These are phyloP conservation scores for Fomitopsis serialis DNA, from an alignment of 768 basidiomycete species.

Conservation along the genomic window DNA sequence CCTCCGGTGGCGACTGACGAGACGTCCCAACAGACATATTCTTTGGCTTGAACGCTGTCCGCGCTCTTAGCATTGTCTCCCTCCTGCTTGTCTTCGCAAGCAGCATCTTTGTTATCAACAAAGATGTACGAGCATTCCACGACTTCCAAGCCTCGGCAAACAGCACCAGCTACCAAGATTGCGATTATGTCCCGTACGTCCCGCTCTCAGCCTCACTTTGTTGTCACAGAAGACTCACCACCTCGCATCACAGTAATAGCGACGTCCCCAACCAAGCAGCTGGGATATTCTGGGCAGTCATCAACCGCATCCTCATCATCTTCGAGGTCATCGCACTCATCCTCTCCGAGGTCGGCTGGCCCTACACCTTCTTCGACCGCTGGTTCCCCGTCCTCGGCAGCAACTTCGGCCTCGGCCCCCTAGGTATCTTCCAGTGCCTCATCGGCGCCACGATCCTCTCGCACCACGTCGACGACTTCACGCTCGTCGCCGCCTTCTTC, in stretches of 20 bases:
- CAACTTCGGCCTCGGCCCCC: slow-evolving; percentile 77
- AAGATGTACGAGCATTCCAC: slow-evolving; percentile 74
- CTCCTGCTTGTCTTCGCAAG: slow-evolving; percentile 77
- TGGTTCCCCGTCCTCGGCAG: slow-evolving; percentile 86
- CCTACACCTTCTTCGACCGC: slow-evolving; percentile 68
- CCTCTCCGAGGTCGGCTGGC: slow-evolving; percentile 81
- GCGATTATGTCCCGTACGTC: slow-evolving; percentile 75
- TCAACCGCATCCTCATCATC: slow-evolving; percentile 84
- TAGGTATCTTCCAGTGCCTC: slow-evolving; percentile 84
- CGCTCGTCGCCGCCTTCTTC: slow-evolving; percentile 87
- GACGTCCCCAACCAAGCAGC: slow-evolving; percentile 91
- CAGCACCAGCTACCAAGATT: slow-evolving; percentile 40
- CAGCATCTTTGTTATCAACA: slow-evolving; percentile 68
- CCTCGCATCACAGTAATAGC: slow-evolving; percentile 38
- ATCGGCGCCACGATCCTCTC: slow-evolving; percentile 57
- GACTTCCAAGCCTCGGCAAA: slow-evolving; percentile 40
- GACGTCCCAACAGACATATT: slow-evolving; percentile 46
- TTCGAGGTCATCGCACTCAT: slow-evolving; percentile 79
- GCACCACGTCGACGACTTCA: slow-evolving; percentile 75
- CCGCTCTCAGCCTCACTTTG: not conserved
- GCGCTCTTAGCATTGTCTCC: slow-evolving; percentile 72
- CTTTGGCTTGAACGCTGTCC: slow-evolving; percentile 74
- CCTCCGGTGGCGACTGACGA: not conserved
- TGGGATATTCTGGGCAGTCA: slow-evolving; percentile 87
- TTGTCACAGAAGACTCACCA: not conserved